A percentile compares a stretch with the other conserved stretches of the same genome.
phyloP scores from a whole-genome alignment of 169 alveolate species.

The Plasmodium vinckei region DNA sequence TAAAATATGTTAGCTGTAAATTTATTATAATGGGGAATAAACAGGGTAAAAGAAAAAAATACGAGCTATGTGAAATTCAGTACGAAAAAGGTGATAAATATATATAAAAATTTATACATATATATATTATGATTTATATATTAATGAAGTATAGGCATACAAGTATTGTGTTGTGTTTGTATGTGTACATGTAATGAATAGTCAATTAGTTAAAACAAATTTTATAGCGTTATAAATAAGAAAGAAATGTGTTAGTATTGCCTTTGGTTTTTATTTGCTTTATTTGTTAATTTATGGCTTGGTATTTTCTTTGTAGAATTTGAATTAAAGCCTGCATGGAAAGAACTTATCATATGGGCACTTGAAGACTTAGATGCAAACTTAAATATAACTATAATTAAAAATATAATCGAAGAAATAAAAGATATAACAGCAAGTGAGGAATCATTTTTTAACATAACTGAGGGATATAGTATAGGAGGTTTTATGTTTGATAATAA shows the following conservation, averaged over 20 bases:
- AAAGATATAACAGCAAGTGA: slow-evolving; percentile 62
- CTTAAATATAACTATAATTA: slow-evolving; percentile 5
- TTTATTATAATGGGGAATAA: slow-evolving; percentile 59
- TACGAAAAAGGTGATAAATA: slow-evolving; percentile 28
- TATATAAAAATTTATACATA: too few relatives aligned
- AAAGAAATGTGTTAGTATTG: too few relatives aligned
- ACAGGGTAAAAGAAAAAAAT: slow-evolving; percentile 26
- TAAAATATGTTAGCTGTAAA: not conserved
- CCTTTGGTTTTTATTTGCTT: not conserved
- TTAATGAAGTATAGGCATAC: too few relatives aligned
- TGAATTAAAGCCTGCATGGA: slow-evolving; percentile 53
- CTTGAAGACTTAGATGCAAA: slow-evolving; percentile 37
- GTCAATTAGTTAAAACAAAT: too few relatives aligned
- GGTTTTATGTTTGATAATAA: slow-evolving; percentile 32
- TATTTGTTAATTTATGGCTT: not conserved
- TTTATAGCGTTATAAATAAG: too few relatives aligned
- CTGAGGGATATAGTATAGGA: slow-evolving; percentile 23
- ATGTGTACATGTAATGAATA: too few relatives aligned
- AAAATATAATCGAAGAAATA: slow-evolving; percentile 62
- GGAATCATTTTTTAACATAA: slow-evolving; percentile 42
- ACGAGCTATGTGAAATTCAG: slow-evolving; percentile 69
- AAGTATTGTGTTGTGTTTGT: too few relatives aligned
- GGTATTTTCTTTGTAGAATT: slow-evolving; percentile 16
- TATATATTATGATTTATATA: too few relatives aligned
- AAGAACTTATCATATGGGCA: slow-evolving; percentile 63